Base-by-base conservation (phyloP, 208 protist species). In the Acanthamoeba royreba region DNA sequence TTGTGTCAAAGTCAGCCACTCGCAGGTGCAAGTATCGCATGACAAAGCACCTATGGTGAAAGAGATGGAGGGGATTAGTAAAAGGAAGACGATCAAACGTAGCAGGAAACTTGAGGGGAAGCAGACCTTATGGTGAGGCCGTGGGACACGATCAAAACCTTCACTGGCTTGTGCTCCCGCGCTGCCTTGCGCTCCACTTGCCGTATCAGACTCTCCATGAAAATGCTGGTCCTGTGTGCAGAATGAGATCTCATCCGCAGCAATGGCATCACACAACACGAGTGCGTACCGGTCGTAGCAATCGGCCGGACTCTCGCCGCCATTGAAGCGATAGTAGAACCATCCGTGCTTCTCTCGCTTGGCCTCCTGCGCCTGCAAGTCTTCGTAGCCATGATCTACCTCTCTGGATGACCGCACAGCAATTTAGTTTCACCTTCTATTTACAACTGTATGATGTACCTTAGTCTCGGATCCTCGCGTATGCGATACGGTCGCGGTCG, bases 181-280 rank as follows among this genome's bases (percentile, higher is more conserved):
- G 46, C 43, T 19, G 74, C 74, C 74, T 85, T 85, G 74, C 74
- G 74, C 17, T 85, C 74, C 3, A 85, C 74, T 22, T 85, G 74
- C 0, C 74, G 74, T 40, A 85, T 85, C 9, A 85, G 74, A 28
- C 74, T 85, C 74, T 85, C 74, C 74, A 85, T 85, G 74, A 85
- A 85, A 45, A 85, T 85, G 74, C 74, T 85, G 43, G 74, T 85
- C 19, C 74, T 85, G 42, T 28, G 15, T 28, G 31, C 55, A 28
- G 25, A 22, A 22, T 66, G 15, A 31, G 0, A n/a, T 31, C 15
- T 31, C 28, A 35, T 11, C 11, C 55, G 22, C 55, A 66, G 55
- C 22, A 8, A 1, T 8, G 3, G 61, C 0, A 33, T 11, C 9
- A 40, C 61, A 72, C 22, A 17, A 17, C 61, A 15, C 61, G 13